Evolutionary conservation across 2,329 filamentous ascomycete genomes (phyloP), one percentile per base, ranked within the genome.

Genomic region (Drechslerella coelobrocha): DNA sequence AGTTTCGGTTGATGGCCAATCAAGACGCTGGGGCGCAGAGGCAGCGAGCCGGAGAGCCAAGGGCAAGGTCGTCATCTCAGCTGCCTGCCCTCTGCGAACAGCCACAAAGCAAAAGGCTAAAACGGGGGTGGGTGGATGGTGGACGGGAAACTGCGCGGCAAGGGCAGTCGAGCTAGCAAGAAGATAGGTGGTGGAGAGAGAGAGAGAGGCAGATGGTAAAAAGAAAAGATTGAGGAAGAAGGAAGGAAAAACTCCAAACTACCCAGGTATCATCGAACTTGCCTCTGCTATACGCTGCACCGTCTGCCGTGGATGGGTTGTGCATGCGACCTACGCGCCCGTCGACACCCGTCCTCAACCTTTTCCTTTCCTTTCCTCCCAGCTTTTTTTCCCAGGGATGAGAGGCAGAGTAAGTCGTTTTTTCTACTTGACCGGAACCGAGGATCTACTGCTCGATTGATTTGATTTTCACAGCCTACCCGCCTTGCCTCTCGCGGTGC

Each of bases 281-380:
- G n/a, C n/a, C n/a, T n/a, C n/a, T n/a, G n/a, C n/a, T n/a, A n/a
- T n/a, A n/a, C n/a, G n/a, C 45, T 17, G n/a, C 45, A 21, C 10
- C 21, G 4, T 21, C 34, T 52, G 63, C 56, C 51, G 41, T 50
- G 19, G 55, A 43, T 41, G 56, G 50, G 55, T 59, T 48, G 65
- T 62, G 43, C 66, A 71, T 62, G 59, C 66, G 59, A 54, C 66
- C 52, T 71, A 71, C 60, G 59, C 59, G 59, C 66, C 59, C 59
- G 43, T 47, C 57, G 29, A 31, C 19, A 27, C 37, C 41, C 23
- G 52, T 45, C 31, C 57, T 21, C 27, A 53, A 29, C 17, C 26
- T 56, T n/a, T 10, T 43, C 61, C 61, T 59, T 52, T 57, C 45
- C 54, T 59, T 37, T 7, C 29, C 29, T 34, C n/a, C 31, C 29